Base-by-base conservation (phyloP, 768 basidiomycete genomes). In the Cyclocybe cylindracea region DNA sequence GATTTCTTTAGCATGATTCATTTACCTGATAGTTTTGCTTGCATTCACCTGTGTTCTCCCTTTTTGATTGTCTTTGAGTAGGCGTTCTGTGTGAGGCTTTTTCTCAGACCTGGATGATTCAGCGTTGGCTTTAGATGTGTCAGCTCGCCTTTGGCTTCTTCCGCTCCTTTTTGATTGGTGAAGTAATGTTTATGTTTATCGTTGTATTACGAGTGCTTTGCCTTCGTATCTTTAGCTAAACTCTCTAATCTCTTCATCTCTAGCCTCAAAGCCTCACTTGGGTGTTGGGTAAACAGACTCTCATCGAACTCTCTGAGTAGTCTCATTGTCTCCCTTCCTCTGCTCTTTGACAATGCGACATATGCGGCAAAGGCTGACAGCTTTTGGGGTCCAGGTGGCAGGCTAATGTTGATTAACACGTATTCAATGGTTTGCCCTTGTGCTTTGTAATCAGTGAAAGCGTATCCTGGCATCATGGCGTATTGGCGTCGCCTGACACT, bases 371-470 rank as follows among this genome's bases (percentile, higher is more conserved):
- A 75, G 0, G 62, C 64, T 0, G 61, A 59, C 0, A 77, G 50
- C 1, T 31, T 13, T 0, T 60, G 63, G 0, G 51, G n/a, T n/a
- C n/a, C 49, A 0, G 69, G 67, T 3, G 73, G 69, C 18, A 46
- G 52, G 3, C 48, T 68, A 0, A 79, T 43, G 48, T 78, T 72
- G 3, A 77, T 65, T 0, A 75, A 54, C 0, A 73, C 67, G 38
- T 60, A 49, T 39, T 57, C 55, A 3, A 73, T 55, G 0, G 73
- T 76, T 49, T 75, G 73, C 0, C 76, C 76, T 51, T 77, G 75
- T 0, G 67, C 53, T 42, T 68, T 64, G 55, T 73, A 76, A 53
- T 77, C 74, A 0, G 72, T 76, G 54, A 77, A 76, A 0, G 71
- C 70, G 45, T 73, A 76, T n/a, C 60, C 72, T 0, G 60, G 48